Percentiles rank a stretch among this genome's conserved stretches.
These are phyloP conservation scores for Epichloe bromicola DNA, from an alignment of 2,329 filamentous ascomycete species.

Conservation along the genomic window DNA sequence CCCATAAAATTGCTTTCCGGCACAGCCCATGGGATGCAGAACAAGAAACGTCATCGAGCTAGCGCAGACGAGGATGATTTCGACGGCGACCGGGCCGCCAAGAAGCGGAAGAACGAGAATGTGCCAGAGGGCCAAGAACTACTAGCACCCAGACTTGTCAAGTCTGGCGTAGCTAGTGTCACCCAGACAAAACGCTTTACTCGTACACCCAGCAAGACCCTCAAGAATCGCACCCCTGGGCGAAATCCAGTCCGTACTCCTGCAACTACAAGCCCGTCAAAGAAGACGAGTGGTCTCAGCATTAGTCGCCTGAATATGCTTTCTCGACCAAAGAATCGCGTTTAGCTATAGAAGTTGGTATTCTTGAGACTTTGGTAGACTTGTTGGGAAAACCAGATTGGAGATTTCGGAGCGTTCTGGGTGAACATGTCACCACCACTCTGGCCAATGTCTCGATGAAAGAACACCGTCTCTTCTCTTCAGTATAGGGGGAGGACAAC, in stretches of 20 bases:
- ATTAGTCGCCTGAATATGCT: constrained; percentile 49
- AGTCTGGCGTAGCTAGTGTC: constrained; percentile 19
- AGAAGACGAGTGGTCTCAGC: constrained; percentile 40
- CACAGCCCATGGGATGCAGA: constrained; percentile 48
- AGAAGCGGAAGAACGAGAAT: constrained; percentile 42
- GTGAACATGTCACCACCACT: background rate
- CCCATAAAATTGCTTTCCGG: constrained; percentile 25
- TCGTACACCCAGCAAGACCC: constrained; percentile 13
- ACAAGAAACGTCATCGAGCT: constrained; percentile 52
- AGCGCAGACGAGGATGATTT: constrained; percentile 43
- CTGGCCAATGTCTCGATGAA: background rate
- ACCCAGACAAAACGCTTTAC: constrained; percentile 23
- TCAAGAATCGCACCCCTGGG: constrained; percentile 6
- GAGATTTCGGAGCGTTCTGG: background rate
- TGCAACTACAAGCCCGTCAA: constrained; percentile 29
- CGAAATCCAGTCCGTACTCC: constrained; percentile 12
- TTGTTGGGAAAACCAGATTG: background rate
- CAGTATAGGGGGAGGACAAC: background rate
- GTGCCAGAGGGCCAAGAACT: constrained; percentile 39
- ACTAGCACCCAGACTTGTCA: constrained; percentile 33
- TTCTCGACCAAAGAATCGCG: constrained; percentile 44
- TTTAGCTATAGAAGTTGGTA: constrained; percentile 15
- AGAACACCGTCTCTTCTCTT: background rate
- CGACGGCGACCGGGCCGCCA: constrained; percentile 35
- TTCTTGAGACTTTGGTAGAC: background rate